Percentiles rank a stretch among this genome's conserved stretches.
Conservation (phyloP, 73 alveolate species). For the Paraurostyla sp. region DNA sequence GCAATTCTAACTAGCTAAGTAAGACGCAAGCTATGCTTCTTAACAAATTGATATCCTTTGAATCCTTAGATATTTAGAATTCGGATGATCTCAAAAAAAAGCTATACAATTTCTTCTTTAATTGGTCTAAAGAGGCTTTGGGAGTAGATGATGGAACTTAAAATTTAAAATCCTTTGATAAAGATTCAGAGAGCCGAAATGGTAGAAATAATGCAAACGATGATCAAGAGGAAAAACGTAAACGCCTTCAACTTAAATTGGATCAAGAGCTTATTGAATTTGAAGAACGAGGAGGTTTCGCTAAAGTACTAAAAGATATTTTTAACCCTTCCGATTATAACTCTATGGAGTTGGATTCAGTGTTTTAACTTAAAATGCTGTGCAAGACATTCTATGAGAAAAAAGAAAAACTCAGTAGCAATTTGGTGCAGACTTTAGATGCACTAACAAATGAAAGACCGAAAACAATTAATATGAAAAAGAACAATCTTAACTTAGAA, state of each 20-base stretch:
- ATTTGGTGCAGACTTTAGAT: slow-evolving; percentile 63
- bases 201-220: neutral
- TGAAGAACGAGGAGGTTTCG: slow-evolving; percentile 77
- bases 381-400: slow-evolving; percentile 70
- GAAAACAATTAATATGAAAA: slow-evolving; percentile 44
- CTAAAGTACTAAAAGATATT: slow-evolving; percentile 58
- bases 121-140: slow-evolving; percentile 40
- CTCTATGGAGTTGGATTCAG: slow-evolving; percentile 71
- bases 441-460: slow-evolving; percentile 71
- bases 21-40: slow-evolving; percentile 14
- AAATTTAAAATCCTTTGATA: neutral
- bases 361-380: slow-evolving; percentile 61
- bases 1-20: too few species aligned
- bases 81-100: slow-evolving; percentile 43
- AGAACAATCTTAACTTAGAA: slow-evolving; percentile 32
- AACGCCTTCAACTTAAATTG: slow-evolving; percentile 44
- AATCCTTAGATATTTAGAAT: slow-evolving; percentile 25
- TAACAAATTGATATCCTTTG: slow-evolving; percentile 29
- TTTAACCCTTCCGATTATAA: slow-evolving; percentile 64
- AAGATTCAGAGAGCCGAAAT: neutral
- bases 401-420: slow-evolving; percentile 49
- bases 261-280: slow-evolving; percentile 71
- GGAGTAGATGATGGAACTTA: neutral
- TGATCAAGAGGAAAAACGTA: slow-evolving; percentile 66
- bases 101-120: slow-evolving; percentile 44